Conservation (phyloP, 2,329 filamentous ascomycete genomes). For the Pseudogymnoascus sp. region DNA sequence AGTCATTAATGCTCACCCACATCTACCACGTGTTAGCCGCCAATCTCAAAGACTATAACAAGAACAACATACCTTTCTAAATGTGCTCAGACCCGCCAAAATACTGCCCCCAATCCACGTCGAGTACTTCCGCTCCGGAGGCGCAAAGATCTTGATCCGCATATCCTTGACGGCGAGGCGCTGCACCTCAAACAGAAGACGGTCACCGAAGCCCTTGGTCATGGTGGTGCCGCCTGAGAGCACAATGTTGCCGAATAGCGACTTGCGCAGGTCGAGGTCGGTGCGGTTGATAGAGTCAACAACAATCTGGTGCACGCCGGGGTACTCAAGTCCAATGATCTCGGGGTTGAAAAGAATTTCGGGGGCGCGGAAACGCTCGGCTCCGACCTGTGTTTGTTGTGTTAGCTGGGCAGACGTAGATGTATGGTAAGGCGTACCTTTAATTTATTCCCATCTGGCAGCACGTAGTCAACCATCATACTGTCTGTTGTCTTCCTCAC, state of each 20-base stretch:
- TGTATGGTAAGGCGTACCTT: conserved; percentile 48
- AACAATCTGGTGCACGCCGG: conserved; percentile 94
- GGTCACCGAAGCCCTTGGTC: conserved; percentile 93
- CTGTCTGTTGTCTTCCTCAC: conserved; percentile 67
- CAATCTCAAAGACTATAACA: conserved; percentile 11
- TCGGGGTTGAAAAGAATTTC: conserved; percentile 98
- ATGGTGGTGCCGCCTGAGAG: conserved; percentile 92
- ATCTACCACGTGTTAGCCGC: conserved; percentile 51
- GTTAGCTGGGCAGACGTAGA: not conserved
- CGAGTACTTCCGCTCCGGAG: conserved; percentile 94
- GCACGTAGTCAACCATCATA: conserved; percentile 76
- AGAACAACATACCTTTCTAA: conserved; percentile 70
- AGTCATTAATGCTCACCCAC: conserved; percentile 99
- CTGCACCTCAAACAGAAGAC: conserved; percentile 85
- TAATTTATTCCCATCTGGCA: conserved; percentile 89
- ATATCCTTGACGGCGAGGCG: conserved; percentile 94
- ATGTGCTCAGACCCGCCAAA: conserved; percentile 90
- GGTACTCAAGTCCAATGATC: conserved; percentile 93
- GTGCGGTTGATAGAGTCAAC: conserved; percentile 93
- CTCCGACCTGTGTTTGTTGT: conserved; percentile 56
- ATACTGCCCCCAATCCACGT: conserved; percentile 99
- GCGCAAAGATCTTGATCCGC: conserved; percentile 98
- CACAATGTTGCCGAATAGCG: conserved; percentile 93
- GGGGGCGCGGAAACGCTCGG: conserved; percentile 89
- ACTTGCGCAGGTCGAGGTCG: conserved; percentile 90